These are phyloP conservation scores for Stropharia rugosoannulata DNA, from an alignment of 768 basidiomycete species.

Conservation along the genomic window DNA sequence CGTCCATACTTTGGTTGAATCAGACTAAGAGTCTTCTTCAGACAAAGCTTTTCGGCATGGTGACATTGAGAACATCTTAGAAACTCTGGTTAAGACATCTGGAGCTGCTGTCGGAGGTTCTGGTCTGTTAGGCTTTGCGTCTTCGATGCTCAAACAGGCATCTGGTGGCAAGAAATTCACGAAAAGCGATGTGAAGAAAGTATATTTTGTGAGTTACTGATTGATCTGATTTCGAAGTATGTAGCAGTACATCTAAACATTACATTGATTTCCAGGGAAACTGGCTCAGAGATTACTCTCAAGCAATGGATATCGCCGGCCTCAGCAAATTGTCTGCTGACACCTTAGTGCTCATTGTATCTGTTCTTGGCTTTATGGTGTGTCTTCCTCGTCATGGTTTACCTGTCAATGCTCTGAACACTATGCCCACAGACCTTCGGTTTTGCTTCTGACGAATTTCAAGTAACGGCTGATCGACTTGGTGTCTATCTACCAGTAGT, in stretches of 20 bases:
- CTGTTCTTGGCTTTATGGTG: conserved; percentile 60
- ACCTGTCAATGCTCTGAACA: not conserved
- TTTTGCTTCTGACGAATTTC: conserved; percentile 64
- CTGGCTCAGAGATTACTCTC: conserved; percentile 71
- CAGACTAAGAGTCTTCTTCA: conserved; percentile 18
- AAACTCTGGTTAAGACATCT: conserved; percentile 55
- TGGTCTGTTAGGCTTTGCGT: conserved; percentile 51
- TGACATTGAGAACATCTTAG: conserved; percentile 71
- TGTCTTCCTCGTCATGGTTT: not conserved
- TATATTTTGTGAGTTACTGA: conserved; percentile 53
- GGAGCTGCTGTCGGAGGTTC: conserved; percentile 39
- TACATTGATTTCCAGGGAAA: conserved; percentile 43
- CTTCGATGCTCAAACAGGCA: conserved; percentile 41
- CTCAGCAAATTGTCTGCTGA: conserved; percentile 64
- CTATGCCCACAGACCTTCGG: conserved; percentile 48
- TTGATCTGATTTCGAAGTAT: not conserved
- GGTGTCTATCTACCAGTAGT: conserved; percentile 76
- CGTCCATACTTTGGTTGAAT: not conserved
- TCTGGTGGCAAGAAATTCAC: conserved; percentile 58
- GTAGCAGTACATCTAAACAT: not conserved
- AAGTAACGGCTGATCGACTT: conserved; percentile 70
- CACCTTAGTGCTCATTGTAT: conserved; percentile 59
- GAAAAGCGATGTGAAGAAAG: conserved; percentile 64
- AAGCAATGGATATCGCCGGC: conserved; percentile 74
- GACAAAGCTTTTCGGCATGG: conserved; percentile 78